Evolutionary conservation across 768 basidiomycete species (phyloP).

Genomic region (Trametes punicea): DNA sequence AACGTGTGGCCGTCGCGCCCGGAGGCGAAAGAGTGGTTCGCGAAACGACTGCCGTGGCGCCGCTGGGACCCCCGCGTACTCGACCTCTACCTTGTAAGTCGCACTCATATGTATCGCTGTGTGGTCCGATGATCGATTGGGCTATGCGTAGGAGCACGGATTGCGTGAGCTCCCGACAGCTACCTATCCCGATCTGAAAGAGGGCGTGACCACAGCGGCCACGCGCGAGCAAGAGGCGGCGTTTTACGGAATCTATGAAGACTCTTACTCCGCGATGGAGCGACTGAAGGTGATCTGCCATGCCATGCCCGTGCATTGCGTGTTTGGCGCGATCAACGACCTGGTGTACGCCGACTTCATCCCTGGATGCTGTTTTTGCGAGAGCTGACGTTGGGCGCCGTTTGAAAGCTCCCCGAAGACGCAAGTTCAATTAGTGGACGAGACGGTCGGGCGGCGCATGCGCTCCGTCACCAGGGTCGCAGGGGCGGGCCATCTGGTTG

Average conservation of each 20-base stretch:
- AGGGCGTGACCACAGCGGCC: conserved; percentile 26
- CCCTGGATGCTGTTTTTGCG: background rate
- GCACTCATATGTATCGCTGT: background rate
- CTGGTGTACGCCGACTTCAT: background rate
- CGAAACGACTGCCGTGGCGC: conserved; percentile 7
- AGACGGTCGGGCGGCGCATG: background rate
- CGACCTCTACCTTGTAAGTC: conserved; percentile 3
- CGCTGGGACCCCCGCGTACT: conserved; percentile 7
- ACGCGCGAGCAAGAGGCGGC: conserved; percentile 21
- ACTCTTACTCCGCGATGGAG: conserved; percentile 2
- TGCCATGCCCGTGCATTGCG: conserved; percentile 20
- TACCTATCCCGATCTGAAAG: conserved; percentile 20
- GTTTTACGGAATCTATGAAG: conserved; percentile 16
- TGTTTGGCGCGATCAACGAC: conserved; percentile 11
- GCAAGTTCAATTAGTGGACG: background rate
- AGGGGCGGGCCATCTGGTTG: background rate
- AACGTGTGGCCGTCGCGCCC: conserved; percentile 16
- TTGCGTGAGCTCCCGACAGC: conserved; percentile 22
- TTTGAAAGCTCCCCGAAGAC: background rate
- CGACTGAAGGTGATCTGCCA: conserved; percentile 14
- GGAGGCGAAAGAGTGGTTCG: conserved; percentile 7
- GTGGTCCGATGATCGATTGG: background rate
- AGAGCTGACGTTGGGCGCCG: background rate
- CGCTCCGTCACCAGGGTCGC: background rate
- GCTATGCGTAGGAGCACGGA: conserved; percentile 5